Percentiles rank a stretch among this genome's conserved stretches.
phyloP scores from a whole-genome alignment of 352 stramenopile genomes.

The Thalassiosira ordinaria region DNA sequence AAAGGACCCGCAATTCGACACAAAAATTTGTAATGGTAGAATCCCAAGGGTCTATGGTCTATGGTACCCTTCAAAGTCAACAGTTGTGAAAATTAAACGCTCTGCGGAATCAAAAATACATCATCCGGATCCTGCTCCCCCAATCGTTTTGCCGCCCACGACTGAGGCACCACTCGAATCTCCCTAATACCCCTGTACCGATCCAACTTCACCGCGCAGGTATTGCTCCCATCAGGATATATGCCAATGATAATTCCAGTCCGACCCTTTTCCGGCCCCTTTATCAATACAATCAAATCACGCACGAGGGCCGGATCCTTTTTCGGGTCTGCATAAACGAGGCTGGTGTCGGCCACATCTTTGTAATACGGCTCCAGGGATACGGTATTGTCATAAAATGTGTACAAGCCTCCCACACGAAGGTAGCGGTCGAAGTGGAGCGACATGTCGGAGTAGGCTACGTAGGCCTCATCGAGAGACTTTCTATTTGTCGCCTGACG shows the following conservation, averaged over 20 bases:
- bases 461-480: constrained; percentile 74
- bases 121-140: constrained; percentile 85
- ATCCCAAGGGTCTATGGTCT: too few species aligned
- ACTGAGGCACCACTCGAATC: constrained; percentile 72
- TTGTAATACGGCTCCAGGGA: constrained; percentile 76
- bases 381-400: constrained; percentile 79
- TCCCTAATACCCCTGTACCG: constrained; percentile 77
- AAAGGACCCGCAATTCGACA: too few species aligned
- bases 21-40: too few species aligned
- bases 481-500: constrained; percentile 57
- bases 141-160: constrained; percentile 78
- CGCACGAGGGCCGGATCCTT: constrained; percentile 78
- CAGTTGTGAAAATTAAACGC: too few species aligned
- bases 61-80: not conserved
- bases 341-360: constrained; percentile 38
- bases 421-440: constrained; percentile 85
- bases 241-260: constrained; percentile 85
- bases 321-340: constrained; percentile 75
- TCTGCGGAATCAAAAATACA: constrained; percentile 83
- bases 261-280: constrained; percentile 78
- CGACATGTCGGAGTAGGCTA: constrained; percentile 82
- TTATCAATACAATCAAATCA: constrained; percentile 80
- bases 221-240: constrained; percentile 73
- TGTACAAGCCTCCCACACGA: constrained; percentile 81
- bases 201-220: constrained; percentile 80